These are phyloP conservation scores for Rhamnella rubrinervis DNA, from an alignment of 331 rosid species.

Conservation along the genomic window DNA sequence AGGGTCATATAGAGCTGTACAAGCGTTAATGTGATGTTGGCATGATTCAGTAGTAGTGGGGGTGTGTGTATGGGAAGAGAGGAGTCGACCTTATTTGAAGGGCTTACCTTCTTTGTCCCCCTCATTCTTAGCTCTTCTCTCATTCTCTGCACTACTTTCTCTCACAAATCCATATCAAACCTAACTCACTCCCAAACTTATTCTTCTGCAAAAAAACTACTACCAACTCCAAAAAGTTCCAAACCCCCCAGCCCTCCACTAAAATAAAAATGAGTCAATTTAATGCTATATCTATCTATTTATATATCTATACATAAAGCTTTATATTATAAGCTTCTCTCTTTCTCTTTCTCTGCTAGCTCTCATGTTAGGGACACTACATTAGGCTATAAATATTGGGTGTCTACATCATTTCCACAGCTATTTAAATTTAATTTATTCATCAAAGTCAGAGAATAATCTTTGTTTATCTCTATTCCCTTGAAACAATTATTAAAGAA, in stretches of 20 bases:
- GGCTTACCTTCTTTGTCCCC: conserved; percentile 6
- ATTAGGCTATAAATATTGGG: background rate
- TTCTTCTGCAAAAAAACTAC: too few relatives aligned
- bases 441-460: background rate
- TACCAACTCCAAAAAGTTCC: too few relatives aligned
- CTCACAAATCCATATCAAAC: too few relatives aligned
- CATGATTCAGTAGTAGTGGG: background rate
- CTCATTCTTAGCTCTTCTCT: background rate
- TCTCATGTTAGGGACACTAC: background rate
- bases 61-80: too few relatives aligned
- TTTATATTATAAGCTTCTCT: background rate
- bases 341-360: background rate
- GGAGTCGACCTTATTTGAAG: background rate
- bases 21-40: conserved; percentile 1
- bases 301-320: too few relatives aligned
- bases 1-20: background rate
- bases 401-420: background rate
- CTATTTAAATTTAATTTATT: background rate
- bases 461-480: background rate
- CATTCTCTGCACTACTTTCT: too few relatives aligned
- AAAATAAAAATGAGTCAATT: too few relatives aligned
- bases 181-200: too few relatives aligned
- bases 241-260: too few relatives aligned
- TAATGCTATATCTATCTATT: too few relatives aligned
- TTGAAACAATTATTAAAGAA: background rate